Base-by-base conservation (phyloP, 2,329 filamentous ascomycete genomes). In the Fusarium pseudocircinatum region DNA sequence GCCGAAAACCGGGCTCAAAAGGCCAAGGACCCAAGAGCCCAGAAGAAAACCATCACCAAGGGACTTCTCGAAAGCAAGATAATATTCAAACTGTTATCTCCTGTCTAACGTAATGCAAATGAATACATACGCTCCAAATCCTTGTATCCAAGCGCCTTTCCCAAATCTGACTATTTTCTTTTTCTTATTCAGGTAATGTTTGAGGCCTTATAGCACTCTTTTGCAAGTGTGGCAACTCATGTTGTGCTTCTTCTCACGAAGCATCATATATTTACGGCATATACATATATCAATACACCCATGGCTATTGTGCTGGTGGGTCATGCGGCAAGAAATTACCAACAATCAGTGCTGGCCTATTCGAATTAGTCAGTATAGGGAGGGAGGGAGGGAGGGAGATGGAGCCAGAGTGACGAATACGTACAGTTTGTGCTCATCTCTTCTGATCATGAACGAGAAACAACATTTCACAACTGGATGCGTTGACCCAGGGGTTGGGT, bases 401-500 rank as follows among this genome's bases (percentile, higher is more conserved):
- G 22, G 10, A 28, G 24, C 15, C 30, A n/a, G 37, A 20, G n/a
- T 40, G 53, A 28, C 50, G 22, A 13, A 14, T 32, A 40, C 95
- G 88, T 85, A 98, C 96, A 99, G 94, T 80, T 98, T 97, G 83
- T 98, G 94, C 70, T 94, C 94, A 84, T 99, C 96, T 79, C 96
- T 91, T 78, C 95, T 91, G 75, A 99, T 97, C 65, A 96, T 97
- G 81, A 99, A 98, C 1, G 96, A 98, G 83, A 99, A 99, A 82
- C 96, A 98, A 82, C 96, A 99, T 80, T 94, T 93, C 67, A 98
- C 92, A 43, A 93, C 91, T 26, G 92, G 90, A 60, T 92, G 89
- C 49, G 90, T 90, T 7, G 92, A 90, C 68, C 88, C 88, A 57
- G 90, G 87, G 72, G 91, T 89, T 7, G 94, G 95, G 75, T 91